Base-by-base conservation (phyloP, 164 flowering plant genomes). In the Stephania cephalantha region DNA sequence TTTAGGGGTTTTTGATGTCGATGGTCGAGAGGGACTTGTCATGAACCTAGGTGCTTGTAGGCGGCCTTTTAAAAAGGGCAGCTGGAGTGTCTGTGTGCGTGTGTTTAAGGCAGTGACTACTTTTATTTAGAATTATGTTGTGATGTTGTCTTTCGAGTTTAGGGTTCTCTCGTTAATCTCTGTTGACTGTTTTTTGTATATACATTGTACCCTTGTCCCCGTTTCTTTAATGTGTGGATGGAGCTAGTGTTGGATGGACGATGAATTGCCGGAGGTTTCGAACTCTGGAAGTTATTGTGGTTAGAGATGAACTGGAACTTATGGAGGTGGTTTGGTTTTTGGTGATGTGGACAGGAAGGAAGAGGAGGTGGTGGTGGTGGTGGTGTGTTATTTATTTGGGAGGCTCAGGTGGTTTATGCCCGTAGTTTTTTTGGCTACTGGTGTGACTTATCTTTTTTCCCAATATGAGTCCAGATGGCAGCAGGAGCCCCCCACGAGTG, bases 401-500 rank as follows among this genome's bases (percentile, higher is more conserved):
- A 64, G 69, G 11, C 9, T 63, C 61, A 46, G 78, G 75, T 68
- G 65, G 71, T 69, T 72, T 72, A 46, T 70, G 29, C 45, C 46
- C 61, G 75, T 68, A 22, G 29, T 67, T 55, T 64, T 71, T 29
- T 46, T 20, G 58, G 55, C 15, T 63, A 55, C 72, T 74, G 52
- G 50, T 71, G 63, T 42, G 73, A 15, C 4, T 67, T 74, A 18
- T 69, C 11, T 68, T 31, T 64, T 42, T 63, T 30, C 64, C 45
- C 65, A 69, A 35, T 10, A 82, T 76, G 82, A 76, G 78, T 65
- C 64, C 72, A 9, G 76, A 77, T 53, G 72, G 80, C 73, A 79
- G 82, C 74, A 72, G 81, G 74, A 84, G 79, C 74, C 80, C 83
- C 52, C 78, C 75, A 25, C 73, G 85, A 31, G 74, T 71, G n/a